phyloP scores from a whole-genome alignment of 2,329 filamentous ascomycete genomes.

The Dactylonectria estremocensis region DNA sequence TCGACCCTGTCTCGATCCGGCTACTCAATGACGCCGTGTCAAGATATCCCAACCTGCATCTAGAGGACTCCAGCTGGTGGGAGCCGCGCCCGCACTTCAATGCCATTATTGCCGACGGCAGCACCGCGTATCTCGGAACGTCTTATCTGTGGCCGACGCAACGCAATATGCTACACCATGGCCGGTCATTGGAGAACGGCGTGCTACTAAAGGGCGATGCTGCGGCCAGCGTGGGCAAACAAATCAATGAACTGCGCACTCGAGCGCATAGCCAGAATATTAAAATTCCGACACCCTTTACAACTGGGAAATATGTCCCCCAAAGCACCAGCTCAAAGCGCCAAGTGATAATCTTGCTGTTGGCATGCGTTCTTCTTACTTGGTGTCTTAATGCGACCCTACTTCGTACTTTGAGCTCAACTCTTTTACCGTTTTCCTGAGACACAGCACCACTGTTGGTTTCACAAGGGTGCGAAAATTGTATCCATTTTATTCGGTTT shows the following conservation, averaged over 20 bases:
- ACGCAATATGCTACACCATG: constrained; percentile 10
- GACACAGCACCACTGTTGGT: background rate
- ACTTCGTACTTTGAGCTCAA: background rate
- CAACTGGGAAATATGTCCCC: background rate
- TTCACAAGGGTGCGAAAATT: too few species aligned
- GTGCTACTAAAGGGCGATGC: constrained; percentile 3
- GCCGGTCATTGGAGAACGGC: constrained; percentile 10
- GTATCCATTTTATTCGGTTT: too few species aligned
- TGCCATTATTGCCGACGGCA: constrained; percentile 8
- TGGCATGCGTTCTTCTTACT: background rate
- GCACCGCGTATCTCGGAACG: constrained; percentile 8
- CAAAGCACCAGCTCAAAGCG: background rate
- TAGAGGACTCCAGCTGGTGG: constrained; percentile 13
- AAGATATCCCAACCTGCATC: background rate
- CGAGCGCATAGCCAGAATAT: background rate
- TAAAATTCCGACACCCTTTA: background rate
- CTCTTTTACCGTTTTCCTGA: background rate
- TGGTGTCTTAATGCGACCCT: background rate
- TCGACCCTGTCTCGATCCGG: background rate
- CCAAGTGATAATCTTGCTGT: background rate
- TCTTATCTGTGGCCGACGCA: constrained; percentile 12
- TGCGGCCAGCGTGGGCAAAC: background rate
- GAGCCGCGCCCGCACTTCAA: constrained; percentile 11
- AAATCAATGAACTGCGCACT: background rate
- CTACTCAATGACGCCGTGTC: background rate